Evolutionary conservation across 257 asterid genomes (phyloP), one percentile per base, ranked within the genome.

Genomic region (Solanum piurae): DNA sequence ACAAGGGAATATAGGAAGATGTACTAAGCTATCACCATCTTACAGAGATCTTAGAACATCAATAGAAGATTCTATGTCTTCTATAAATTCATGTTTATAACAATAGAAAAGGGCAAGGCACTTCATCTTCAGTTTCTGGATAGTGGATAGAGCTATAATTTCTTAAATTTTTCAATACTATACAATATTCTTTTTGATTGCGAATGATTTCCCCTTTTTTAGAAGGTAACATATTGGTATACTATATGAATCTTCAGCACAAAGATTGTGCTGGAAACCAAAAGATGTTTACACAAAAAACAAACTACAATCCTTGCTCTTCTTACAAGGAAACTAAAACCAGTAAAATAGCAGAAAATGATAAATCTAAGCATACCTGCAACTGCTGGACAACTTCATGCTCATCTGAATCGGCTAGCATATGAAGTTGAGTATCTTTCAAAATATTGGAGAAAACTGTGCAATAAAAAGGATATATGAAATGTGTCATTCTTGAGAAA

Each of bases 391-490:
- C 99, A 89, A 94, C 90, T 92, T 97, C 99, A 86, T 93, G 93
- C 89, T 94, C 99, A 91, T 97, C 99, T 82, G 99, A 93, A 90
- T 97, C 99, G 69, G 99, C 99, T 89, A 97, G 91, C 85, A 95
- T 93, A 92, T 97, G 99, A 89, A 97, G 98, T 92, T 97, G 99
- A 34, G 99, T 94, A 92, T 97, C 99, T 90, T 95, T 94, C 91
- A 97, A 90, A 95, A 95, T 92, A 86, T 96, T 96, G 88, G 99
- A 97, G 94, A 97, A 97, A 91, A 97, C 99, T 97, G 98, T 84
- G 52, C 86, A 44, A 74, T 36, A 20, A 79, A 80, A 88, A 87
- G 37, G 58, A 72, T 46, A 42, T 25, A 79, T 60, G 40, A 73
- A 13, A 62, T 66, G 20, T 38, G 33, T 85, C 80, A 73, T 83